Percentiles rank a stretch among this genome's conserved stretches.
These are phyloP conservation scores for Hanseniaspora uvarum DNA, from an alignment of 1,139 yeast genomes.

Conservation along the genomic window DNA sequence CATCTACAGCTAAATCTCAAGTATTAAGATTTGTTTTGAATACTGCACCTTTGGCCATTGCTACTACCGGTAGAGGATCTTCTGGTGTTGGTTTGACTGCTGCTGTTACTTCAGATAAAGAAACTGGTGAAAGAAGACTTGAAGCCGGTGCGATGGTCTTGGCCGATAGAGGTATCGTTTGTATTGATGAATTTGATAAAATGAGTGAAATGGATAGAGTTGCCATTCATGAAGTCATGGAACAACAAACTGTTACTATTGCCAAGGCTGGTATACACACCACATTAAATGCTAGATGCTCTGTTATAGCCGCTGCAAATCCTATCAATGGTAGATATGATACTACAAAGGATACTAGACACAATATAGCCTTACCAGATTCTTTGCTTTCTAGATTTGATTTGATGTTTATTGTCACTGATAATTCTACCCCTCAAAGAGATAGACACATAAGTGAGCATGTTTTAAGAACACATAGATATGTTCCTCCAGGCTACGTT, in stretches of 20 bases:
- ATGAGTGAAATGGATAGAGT: conserved; percentile 96
- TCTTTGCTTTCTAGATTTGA: conserved; percentile 94
- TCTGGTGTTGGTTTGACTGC: conserved; percentile 99
- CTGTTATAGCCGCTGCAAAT: conserved; percentile 96
- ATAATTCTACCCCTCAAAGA: conserved; percentile 74
- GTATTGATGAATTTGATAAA: conserved; percentile 97
- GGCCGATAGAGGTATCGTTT: conserved; percentile 94
- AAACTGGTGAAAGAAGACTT: conserved; percentile 89
- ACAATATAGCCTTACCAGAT: conserved; percentile 93
- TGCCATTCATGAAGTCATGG: conserved; percentile 99
- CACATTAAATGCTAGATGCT: conserved; percentile 89
- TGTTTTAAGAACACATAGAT: conserved; percentile 88
- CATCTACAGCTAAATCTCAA: conserved; percentile 96
- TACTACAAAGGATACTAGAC: conserved; percentile 90
- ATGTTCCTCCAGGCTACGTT: conserved; percentile 72
- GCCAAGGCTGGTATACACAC: conserved; percentile 99
- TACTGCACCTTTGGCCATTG: conserved; percentile 90
- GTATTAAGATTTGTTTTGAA: conserved; percentile 85
- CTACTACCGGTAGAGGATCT: conserved; percentile 98
- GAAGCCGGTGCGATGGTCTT: conserved; percentile 99
- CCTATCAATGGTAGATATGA: conserved; percentile 97
- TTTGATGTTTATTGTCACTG: conserved; percentile 88
- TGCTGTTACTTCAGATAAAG: conserved; percentile 92
- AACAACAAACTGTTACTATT: conserved; percentile 96
- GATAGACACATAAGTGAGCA: conserved; percentile 90